These are phyloP conservation scores for Vanderwaltozyma tropicalis DNA, from an alignment of 805 yeast species.

Conservation along the genomic window DNA sequence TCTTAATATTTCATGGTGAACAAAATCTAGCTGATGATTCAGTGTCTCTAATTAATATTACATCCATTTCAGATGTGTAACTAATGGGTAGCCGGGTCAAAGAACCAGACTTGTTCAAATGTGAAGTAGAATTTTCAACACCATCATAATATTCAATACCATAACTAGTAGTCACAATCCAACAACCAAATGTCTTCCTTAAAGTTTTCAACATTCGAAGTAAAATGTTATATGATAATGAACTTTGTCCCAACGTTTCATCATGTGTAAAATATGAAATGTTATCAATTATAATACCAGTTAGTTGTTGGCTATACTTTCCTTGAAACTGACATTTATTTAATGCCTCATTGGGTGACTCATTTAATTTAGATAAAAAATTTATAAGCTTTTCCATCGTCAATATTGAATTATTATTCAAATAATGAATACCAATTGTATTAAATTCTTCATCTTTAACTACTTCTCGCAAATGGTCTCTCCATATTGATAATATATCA, in stretches of 20 bases:
- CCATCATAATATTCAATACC: slow-evolving; percentile 23
- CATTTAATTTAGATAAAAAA: slow-evolving; percentile 16
- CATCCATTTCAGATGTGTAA: slow-evolving; percentile 21
- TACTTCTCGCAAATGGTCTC: background rate
- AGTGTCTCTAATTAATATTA: slow-evolving; percentile 17
- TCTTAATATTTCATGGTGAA: background rate
- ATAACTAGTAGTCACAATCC: slow-evolving; percentile 19
- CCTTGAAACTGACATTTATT: slow-evolving; percentile 10
- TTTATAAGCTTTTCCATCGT: slow-evolving; percentile 14
- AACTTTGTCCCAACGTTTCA: background rate
- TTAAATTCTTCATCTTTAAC: slow-evolving; percentile 1
- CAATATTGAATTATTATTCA: slow-evolving; percentile 16
- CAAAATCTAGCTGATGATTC: slow-evolving; percentile 9
- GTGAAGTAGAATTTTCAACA: slow-evolving; percentile 12
- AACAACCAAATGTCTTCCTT: slow-evolving; percentile 21
- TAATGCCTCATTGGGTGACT: slow-evolving; percentile 17
- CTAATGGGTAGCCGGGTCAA: slow-evolving; percentile 15
- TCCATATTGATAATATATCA: slow-evolving; percentile 20
- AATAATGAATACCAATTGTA: slow-evolving; percentile 2
- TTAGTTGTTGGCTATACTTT: slow-evolving; percentile 8
- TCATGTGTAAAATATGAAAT: slow-evolving; percentile 19
- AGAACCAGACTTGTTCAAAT: slow-evolving; percentile 6
- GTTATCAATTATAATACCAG: slow-evolving; percentile 27
- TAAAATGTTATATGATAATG: slow-evolving; percentile 9
- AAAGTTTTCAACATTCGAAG: slow-evolving; percentile 12